Base-by-base conservation (phyloP, 108 stramenopile genomes). In the Parmales sp. region DNA sequence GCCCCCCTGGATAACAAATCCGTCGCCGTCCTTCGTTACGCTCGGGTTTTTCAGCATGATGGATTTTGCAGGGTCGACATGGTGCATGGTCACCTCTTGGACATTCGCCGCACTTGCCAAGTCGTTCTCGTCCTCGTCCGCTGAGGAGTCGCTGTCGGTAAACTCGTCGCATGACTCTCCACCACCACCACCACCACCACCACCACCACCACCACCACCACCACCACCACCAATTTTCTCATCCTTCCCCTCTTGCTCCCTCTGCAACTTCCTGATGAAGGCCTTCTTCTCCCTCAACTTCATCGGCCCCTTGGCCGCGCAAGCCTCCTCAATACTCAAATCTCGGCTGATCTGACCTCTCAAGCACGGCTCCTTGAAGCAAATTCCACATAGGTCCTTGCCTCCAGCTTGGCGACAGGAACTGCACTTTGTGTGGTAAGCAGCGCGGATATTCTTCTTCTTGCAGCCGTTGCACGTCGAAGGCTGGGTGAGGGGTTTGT, bases 381-480 rank as follows among this genome's bases (percentile, higher is more conserved):
- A 48, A 4, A 48, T 48, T 23, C 23, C 46, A 48, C 46, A 48
- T n/a, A n/a, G n/a, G 11, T 23, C 19, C 6, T 60, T 34, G 5
- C 54, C 54, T 34, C 16, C 36, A 1, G 13, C 36, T 3, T 16
- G 3, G 5, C 26, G 31, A 20, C 77, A 78, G 1, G 75, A 34
- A 23, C 39, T 18, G 50, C 77, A 78, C 13, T 74, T 45, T 26
- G 70, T 67, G 69, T 78, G 77, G 69, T 78, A 78, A 20, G 77
- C 75, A 0, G 75, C 67, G 38, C 63, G 43, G 26, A 78, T 68
- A 9, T 67, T 69, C 68, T 72, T 72, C 36, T 73, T 28, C 36
- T 75, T 68, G 66, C 77, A 78, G 70, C 46, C 68, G 43, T 51
- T 69, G 72, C 77, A 78, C 20, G 39, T 76, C 2, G 74, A 72